Evolutionary conservation across 495 filamentous ascomycete species (phyloP).

Genomic region (Astrocystis sublimbata): DNA sequence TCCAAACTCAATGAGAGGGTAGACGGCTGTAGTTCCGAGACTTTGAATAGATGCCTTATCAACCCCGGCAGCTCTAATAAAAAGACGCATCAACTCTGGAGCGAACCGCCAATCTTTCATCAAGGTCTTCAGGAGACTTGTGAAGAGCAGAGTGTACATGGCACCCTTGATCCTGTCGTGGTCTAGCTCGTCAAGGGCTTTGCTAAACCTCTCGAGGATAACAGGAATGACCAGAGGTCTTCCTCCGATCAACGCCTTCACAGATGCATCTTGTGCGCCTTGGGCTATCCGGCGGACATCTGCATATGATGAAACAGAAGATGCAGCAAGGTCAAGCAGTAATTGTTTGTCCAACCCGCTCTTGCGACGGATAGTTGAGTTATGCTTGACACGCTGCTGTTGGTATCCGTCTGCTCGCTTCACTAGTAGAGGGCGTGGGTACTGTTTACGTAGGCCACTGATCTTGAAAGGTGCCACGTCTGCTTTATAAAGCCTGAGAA

Average conservation of each 20-base stretch:
- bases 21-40: slow-evolving; percentile 76
- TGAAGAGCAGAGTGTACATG: slow-evolving; percentile 85
- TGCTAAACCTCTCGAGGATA: slow-evolving; percentile 74
- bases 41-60: slow-evolving; percentile 95
- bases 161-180: slow-evolving; percentile 91
- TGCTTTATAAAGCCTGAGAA: slow-evolving; percentile 75
- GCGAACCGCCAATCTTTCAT: slow-evolving; percentile 91
- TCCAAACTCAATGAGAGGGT: slow-evolving; percentile 88
- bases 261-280: slow-evolving; percentile 84
- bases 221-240: slow-evolving; percentile 85
- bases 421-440: slow-evolving; percentile 84
- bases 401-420: slow-evolving; percentile 93
- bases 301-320: slow-evolving; percentile 90
- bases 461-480: slow-evolving; percentile 93
- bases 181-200: slow-evolving; percentile 79
- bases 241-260: slow-evolving; percentile 87
- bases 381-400: slow-evolving; percentile 87
- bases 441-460: slow-evolving; percentile 86
- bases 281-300: slow-evolving; percentile 94
- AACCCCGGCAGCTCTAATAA: slow-evolving; percentile 83
- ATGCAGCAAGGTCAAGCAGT: slow-evolving; percentile 84
- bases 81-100: slow-evolving; percentile 79
- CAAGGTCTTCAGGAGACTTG: slow-evolving; percentile 83
- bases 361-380: slow-evolving; percentile 80
- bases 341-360: slow-evolving; percentile 81